A percentile compares a stretch with the other conserved stretches of the same genome.
Evolutionary conservation across 2,329 filamentous ascomycete species (phyloP).

Genomic region (Rhinocladiella similis): DNA sequence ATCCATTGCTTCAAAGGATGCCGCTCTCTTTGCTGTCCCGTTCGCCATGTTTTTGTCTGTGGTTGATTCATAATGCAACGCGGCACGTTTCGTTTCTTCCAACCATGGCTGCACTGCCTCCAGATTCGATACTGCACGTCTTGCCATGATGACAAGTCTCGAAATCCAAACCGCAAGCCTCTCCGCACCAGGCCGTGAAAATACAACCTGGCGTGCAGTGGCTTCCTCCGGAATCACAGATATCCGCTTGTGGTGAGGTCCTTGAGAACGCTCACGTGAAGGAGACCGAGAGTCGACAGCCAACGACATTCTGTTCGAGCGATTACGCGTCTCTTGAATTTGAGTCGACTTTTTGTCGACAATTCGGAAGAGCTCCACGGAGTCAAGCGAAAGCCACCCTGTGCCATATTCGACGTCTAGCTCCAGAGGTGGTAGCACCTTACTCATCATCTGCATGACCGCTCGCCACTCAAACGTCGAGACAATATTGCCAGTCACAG

Average conservation of each 20-base stretch:
- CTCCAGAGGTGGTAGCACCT: conserved; percentile 13
- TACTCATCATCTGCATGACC: conserved; percentile 42
- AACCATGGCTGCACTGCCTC: conserved; percentile 50
- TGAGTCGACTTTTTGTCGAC: background rate
- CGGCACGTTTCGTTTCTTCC: conserved; percentile 9
- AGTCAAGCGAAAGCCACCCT: conserved; percentile 12
- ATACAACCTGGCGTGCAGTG: background rate
- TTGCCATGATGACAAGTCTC: conserved; percentile 76
- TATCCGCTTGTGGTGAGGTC: conserved; percentile 11
- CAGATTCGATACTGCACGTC: conserved; percentile 74
- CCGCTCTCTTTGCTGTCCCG: background rate
- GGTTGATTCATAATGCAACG: background rate
- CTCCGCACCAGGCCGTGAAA: conserved; percentile 61
- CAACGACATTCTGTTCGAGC: conserved; percentile 13
- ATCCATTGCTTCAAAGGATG: background rate
- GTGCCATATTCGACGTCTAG: conserved; percentile 12
- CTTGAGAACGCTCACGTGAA: conserved; percentile 19
- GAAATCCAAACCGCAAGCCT: conserved; percentile 80
- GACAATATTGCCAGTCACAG: conserved; percentile 47
- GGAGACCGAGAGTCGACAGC: conserved; percentile 1
- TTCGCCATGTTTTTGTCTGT: background rate
- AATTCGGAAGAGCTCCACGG: conserved; percentile 17
- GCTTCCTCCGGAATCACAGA: conserved; percentile 13
- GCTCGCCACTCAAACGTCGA: conserved; percentile 49
- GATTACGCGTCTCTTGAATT: background rate